Evolutionary conservation across 495 filamentous ascomycete species (phyloP).

Genomic region (Jackrogersella minutella): DNA sequence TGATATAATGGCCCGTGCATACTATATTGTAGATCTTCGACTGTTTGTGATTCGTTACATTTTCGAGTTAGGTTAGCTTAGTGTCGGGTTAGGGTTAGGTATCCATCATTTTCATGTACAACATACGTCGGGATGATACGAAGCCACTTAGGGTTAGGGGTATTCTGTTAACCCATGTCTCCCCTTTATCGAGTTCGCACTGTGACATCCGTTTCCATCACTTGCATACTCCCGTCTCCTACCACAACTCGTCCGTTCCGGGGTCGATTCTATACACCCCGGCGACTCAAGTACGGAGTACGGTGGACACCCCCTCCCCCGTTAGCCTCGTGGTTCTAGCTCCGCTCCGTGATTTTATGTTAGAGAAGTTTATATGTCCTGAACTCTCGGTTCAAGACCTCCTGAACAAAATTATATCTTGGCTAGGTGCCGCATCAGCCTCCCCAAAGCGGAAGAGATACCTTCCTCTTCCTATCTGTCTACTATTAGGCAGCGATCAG

Average conservation of each 20-base stretch:
- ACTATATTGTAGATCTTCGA: slow-evolving; percentile 13
- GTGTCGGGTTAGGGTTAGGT: neutral
- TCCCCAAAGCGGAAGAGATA: too few species aligned
- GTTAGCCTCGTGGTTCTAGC: neutral
- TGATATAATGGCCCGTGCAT: slow-evolving; percentile 35
- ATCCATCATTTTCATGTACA: neutral
- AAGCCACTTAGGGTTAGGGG: neutral
- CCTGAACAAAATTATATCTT: neutral
- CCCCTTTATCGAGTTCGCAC: slow-evolving; percentile 7
- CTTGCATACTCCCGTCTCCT: slow-evolving; percentile 33
- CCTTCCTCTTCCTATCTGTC: too few species aligned
- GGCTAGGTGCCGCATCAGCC: too few species aligned
- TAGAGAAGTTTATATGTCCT: neutral
- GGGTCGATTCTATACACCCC: slow-evolving; percentile 7
- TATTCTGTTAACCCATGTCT: neutral
- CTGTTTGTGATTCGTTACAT: slow-evolving; percentile 16
- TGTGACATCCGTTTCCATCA: slow-evolving; percentile 36
- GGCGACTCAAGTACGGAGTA: slow-evolving; percentile 4
- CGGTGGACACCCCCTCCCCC: neutral
- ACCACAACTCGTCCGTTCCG: slow-evolving; percentile 13
- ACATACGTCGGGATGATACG: neutral
- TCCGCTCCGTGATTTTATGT: slow-evolving; percentile 1
- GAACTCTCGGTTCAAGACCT: neutral
- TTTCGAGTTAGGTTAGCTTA: slow-evolving; percentile 18
- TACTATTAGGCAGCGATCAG: too few species aligned